A percentile compares a stretch with the other conserved stretches of the same genome.
Conservation (phyloP, 768 basidiomycete genomes). For the Russula lepida region DNA sequence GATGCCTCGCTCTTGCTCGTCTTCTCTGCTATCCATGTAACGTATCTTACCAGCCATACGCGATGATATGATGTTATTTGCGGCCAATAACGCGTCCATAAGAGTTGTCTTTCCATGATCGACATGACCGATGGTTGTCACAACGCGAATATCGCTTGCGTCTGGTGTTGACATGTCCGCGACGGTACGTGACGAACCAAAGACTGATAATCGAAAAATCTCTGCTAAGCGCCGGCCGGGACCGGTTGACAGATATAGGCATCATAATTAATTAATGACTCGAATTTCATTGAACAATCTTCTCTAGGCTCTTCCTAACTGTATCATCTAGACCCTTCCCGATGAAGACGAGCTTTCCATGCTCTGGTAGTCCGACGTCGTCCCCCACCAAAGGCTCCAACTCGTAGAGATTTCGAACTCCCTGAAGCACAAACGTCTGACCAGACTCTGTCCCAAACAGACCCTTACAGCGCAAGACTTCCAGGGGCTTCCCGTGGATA, state of each 20-base stretch:
- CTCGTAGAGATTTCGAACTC: slow-evolving; percentile 88
- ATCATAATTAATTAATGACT: too few relatives aligned
- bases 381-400: slow-evolving; percentile 33
- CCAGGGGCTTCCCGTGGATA: slow-evolving; percentile 27
- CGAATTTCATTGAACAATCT: slow-evolving; percentile 8
- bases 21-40: slow-evolving; percentile 91
- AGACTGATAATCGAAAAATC: background rate
- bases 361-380: slow-evolving; percentile 44
- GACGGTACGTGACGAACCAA: background rate
- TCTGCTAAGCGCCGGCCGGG: background rate
- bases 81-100: slow-evolving; percentile 91
- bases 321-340: slow-evolving; percentile 64
- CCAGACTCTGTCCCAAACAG: slow-evolving; percentile 51
- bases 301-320: slow-evolving; percentile 48
- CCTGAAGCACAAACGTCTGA: slow-evolving; percentile 72
- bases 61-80: slow-evolving; percentile 94
- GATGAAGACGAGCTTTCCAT: slow-evolving; percentile 81
- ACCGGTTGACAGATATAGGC: background rate
- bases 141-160: slow-evolving; percentile 53
- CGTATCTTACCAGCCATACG: slow-evolving; percentile 94
- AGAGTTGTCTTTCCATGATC: slow-evolving; percentile 96
- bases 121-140: slow-evolving; percentile 83
- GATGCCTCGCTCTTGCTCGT: slow-evolving; percentile 95
- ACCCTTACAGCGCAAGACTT: slow-evolving; percentile 85
- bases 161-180: slow-evolving; percentile 21